phyloP scores from a whole-genome alignment of 179 eudicot species.

The Kewa caespitosa region DNA sequence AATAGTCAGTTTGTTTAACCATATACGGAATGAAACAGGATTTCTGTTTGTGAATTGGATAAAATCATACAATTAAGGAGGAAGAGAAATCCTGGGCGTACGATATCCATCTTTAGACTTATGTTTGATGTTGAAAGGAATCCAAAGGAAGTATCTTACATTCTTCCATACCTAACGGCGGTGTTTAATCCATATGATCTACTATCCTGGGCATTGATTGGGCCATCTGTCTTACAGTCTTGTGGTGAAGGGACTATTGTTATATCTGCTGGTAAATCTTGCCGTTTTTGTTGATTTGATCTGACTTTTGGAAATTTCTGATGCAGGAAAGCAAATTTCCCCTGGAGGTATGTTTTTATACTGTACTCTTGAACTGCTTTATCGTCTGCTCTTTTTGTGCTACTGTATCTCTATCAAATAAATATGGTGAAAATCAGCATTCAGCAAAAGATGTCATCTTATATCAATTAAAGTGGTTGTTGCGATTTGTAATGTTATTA shows the following conservation, averaged over 20 bases:
- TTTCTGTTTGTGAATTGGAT: background rate
- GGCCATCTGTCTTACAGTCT: background rate
- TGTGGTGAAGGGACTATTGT: background rate
- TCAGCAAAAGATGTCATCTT: background rate
- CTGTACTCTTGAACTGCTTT: slow-evolving; percentile 4
- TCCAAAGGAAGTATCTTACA: background rate
- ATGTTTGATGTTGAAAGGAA: background rate
- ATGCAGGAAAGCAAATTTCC: slow-evolving; percentile 80
- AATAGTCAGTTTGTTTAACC: background rate
- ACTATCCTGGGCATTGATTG: background rate
- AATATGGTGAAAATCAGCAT: background rate
- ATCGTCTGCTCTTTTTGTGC: slow-evolving; percentile 7
- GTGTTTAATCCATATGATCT: background rate
- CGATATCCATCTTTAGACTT: background rate
- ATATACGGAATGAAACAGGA: background rate
- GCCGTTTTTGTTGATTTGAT: slow-evolving; percentile 4
- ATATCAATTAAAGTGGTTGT: background rate
- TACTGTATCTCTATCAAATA: background rate
- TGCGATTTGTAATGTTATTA: slow-evolving; percentile 11
- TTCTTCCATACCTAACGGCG: background rate
- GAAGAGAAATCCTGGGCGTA: background rate
- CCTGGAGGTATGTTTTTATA: slow-evolving; percentile 66
- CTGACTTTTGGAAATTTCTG: slow-evolving; percentile 19
- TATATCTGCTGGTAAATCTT: slow-evolving; percentile 3
- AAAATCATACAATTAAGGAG: background rate